A percentile compares a stretch with the other conserved stretches of the same genome.
Evolutionary conservation across 2,329 filamentous ascomycete species (phyloP).

Genomic region (Claviceps capensis): DNA sequence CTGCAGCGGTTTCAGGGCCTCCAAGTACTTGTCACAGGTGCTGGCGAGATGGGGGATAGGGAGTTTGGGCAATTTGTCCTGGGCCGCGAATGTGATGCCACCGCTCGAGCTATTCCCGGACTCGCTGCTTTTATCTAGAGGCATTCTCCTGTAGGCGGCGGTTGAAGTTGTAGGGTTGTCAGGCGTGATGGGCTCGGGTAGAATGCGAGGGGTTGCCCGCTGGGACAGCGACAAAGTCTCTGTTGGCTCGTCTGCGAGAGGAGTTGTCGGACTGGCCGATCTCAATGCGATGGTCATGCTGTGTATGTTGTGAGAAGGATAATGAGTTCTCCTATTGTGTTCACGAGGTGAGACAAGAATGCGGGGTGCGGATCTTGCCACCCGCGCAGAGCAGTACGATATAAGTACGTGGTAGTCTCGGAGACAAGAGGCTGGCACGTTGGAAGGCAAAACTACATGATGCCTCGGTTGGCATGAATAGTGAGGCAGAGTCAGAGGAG

Average conservation of each 20-base stretch:
- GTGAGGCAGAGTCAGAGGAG: too few relatives aligned
- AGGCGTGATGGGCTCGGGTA: constrained; percentile 18
- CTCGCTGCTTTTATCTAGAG: constrained; percentile 26
- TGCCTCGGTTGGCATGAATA: constrained; percentile 5
- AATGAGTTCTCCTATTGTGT: not conserved
- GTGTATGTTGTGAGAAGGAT: constrained; percentile 14
- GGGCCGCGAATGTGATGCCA: constrained; percentile 76
- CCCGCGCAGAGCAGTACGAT: constrained; percentile 76
- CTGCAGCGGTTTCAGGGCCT: constrained; percentile 70
- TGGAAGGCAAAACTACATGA: too few relatives aligned
- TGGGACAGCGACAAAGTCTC: constrained; percentile 16
- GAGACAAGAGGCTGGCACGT: constrained; percentile 61
- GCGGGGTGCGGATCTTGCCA: constrained; percentile 61
- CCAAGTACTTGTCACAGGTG: constrained; percentile 67
- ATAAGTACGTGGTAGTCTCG: constrained; percentile 87
- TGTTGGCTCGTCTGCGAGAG: constrained; percentile 57
- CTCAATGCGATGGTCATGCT: constrained; percentile 24
- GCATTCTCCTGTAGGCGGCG: constrained; percentile 27
- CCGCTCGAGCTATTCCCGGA: constrained; percentile 33
- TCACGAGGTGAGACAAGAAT: constrained; percentile 34
- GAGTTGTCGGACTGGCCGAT: constrained; percentile 47
- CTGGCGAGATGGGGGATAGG: constrained; percentile 80
- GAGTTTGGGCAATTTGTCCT: constrained; percentile 80
- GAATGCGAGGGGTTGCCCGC: constrained; percentile 25
- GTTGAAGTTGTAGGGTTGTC: constrained; percentile 11